Evolutionary conservation across 73 alveolate genomes (phyloP), one percentile per base, ranked within the genome.

Genomic region (Blepharisma japonicum): DNA sequence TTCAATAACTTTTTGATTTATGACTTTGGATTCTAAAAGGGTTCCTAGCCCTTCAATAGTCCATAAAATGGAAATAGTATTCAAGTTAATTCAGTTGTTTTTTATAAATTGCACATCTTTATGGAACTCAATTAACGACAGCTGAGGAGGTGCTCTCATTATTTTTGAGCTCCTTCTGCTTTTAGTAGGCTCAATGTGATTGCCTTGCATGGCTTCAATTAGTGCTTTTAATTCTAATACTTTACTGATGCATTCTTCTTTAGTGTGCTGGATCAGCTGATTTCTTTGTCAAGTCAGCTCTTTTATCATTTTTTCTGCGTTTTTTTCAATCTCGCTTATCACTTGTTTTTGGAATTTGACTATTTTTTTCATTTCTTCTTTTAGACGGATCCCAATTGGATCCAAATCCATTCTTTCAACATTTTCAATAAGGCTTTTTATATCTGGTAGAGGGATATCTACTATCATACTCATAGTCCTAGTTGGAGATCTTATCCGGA

Each of bases 201-300:
- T 39, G 11, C 23, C 23, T 61, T n/a, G 39, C 39, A 61, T 8
- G 14, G 50, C 74, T 18, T 14, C 18, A 20, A 61, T 61, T 14
- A 61, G 14, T n/a, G 14, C 47, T 61, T 61, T 61, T 39, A 61
- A 61, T 39, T 61, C 74, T 18, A 25, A 18, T 14, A 39, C 74
- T 25, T 39, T 14, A 20, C n/a, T 61, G 5, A n/a, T 61, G 47
- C 74, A 61, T 61, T 61, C 74, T 61, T 61, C 74, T 61, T 61
- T 61, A 9, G 23, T 61, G 14, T 25, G 14, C 11, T 20, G 11
- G 14, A 61, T 61, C 14, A 61, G 47, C 47, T 61, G 74, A 25
- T 61, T 39, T 5, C 74, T n/a, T 61, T 61, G 74, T 39, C 74
- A 61, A 9, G 23, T 61, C 47, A 61, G 2, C 14, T 61, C 74